Conservation (phyloP, 805 yeast genomes). For the Lipomyces mesembrius region DNA sequence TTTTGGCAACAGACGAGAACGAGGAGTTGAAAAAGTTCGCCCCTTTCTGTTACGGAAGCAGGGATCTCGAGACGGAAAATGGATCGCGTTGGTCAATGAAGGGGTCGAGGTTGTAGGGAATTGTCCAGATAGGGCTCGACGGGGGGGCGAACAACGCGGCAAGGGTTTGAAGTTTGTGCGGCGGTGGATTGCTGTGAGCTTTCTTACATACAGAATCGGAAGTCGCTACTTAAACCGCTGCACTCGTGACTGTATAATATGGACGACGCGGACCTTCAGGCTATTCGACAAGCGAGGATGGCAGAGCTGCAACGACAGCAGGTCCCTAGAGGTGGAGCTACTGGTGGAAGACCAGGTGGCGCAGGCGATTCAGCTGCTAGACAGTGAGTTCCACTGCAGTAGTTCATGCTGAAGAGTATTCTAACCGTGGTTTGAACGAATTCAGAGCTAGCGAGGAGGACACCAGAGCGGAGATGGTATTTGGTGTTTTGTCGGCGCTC, state of each 20-base stretch:
- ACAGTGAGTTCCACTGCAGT: slow-evolving; percentile 8
- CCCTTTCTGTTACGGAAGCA: background rate
- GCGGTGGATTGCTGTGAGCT: background rate
- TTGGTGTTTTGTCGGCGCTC: background rate
- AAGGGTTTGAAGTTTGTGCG: background rate
- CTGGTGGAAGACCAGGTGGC: slow-evolving; percentile 12
- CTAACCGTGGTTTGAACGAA: background rate
- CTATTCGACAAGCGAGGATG: slow-evolving; percentile 90
- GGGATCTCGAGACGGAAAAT: background rate
- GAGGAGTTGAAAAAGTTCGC: background rate
- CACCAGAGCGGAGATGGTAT: slow-evolving; percentile 33
- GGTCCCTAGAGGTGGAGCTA: slow-evolving; percentile 28
- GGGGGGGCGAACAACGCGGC: background rate
- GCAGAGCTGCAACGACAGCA: slow-evolving; percentile 70
- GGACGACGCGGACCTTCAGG: slow-evolving; percentile 88
- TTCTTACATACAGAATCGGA: too few relatives aligned
- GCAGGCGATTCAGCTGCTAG: slow-evolving; percentile 10
- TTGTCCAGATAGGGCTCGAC: background rate
- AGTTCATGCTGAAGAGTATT: background rate
- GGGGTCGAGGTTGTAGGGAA: background rate
- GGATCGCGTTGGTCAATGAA: background rate
- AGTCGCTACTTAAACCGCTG: background rate
- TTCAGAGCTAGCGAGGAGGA: slow-evolving; percentile 29
- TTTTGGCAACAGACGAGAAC: slow-evolving; percentile 8
- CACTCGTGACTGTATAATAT: slow-evolving; percentile 46